These are phyloP conservation scores for Mortierella antarctica DNA, from an alignment of 192 early-diverging fungal species.

Conservation along the genomic window DNA sequence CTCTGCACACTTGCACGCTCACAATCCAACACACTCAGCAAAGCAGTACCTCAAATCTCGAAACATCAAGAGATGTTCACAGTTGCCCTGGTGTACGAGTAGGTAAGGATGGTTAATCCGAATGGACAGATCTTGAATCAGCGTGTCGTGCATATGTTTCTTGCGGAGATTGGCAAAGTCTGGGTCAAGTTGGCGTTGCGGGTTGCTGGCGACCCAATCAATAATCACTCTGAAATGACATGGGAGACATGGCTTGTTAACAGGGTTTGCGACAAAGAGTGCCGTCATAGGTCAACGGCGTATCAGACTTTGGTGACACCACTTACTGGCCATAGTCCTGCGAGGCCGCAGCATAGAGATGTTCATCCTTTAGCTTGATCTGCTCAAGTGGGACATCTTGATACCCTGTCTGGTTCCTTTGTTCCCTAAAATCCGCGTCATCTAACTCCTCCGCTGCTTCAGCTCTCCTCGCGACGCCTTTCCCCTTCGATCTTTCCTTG, in stretches of 20 bases:
- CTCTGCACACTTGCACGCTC: neutral
- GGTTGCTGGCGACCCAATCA: slow-evolving; percentile 72
- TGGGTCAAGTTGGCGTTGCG: slow-evolving; percentile 59
- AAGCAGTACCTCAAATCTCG: slow-evolving; percentile 65
- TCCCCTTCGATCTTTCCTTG: too few species aligned
- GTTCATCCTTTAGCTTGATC: slow-evolving; percentile 20
- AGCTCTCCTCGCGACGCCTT: neutral
- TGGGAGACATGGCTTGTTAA: neutral
- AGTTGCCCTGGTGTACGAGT: slow-evolving; percentile 83
- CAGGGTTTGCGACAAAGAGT: neutral
- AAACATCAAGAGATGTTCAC: slow-evolving; percentile 81
- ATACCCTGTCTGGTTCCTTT: neutral
- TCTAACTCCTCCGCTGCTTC: slow-evolving; percentile 12
- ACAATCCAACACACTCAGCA: neutral
- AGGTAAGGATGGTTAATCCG: slow-evolving; percentile 74
- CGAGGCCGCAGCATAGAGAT: slow-evolving; percentile 10
- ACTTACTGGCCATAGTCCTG: slow-evolving; percentile 74
- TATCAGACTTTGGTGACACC: neutral
- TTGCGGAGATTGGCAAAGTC: slow-evolving; percentile 60
- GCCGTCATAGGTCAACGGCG: neutral
- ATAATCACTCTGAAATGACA: slow-evolving; percentile 63
- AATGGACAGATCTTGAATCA: slow-evolving; percentile 73
- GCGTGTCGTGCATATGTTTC: slow-evolving; percentile 67
- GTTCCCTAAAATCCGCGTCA: slow-evolving; percentile 10
- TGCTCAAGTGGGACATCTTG: slow-evolving; percentile 14